Percentiles rank a stretch among this genome's conserved stretches.
Conservation (phyloP, 2,329 filamentous ascomycete species). For the Penicillium sp. region DNA sequence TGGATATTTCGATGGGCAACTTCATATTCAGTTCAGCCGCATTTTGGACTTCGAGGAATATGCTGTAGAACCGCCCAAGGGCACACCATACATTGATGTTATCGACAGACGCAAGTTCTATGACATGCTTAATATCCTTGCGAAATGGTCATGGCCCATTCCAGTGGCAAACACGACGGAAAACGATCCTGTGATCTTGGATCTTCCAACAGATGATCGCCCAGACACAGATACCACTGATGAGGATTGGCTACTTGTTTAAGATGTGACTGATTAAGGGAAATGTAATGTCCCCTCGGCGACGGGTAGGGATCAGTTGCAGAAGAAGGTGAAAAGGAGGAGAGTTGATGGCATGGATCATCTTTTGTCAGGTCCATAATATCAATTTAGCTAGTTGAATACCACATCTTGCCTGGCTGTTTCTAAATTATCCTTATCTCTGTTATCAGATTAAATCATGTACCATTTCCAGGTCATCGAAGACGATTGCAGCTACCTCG, state of each 20-base stretch:
- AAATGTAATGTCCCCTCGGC: background rate
- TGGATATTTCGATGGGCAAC: background rate
- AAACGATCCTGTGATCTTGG: background rate
- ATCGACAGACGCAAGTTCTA: background rate
- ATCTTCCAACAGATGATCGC: background rate
- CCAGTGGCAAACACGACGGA: background rate
- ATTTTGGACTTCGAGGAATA: conserved; percentile 3
- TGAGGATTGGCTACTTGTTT: background rate
- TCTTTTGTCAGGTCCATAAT: background rate
- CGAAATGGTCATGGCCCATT: background rate
- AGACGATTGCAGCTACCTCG: too few species aligned
- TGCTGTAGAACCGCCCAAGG: background rate
- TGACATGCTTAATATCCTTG: background rate
- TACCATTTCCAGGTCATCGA: too few species aligned
- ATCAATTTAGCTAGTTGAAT: background rate
- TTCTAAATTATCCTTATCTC: too few species aligned
- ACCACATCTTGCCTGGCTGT: too few species aligned
- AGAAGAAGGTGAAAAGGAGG: background rate
- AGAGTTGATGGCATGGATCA: background rate
- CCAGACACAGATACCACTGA: background rate
- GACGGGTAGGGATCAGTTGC: background rate
- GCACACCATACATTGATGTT: background rate
- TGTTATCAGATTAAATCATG: too few species aligned
- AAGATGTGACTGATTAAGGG: background rate
- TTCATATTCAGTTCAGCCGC: background rate